A percentile compares a stretch with the other conserved stretches of the same genome.
Evolutionary conservation across 495 filamentous ascomycete genomes (phyloP).

Genomic region (Jackrogersella minutella): DNA sequence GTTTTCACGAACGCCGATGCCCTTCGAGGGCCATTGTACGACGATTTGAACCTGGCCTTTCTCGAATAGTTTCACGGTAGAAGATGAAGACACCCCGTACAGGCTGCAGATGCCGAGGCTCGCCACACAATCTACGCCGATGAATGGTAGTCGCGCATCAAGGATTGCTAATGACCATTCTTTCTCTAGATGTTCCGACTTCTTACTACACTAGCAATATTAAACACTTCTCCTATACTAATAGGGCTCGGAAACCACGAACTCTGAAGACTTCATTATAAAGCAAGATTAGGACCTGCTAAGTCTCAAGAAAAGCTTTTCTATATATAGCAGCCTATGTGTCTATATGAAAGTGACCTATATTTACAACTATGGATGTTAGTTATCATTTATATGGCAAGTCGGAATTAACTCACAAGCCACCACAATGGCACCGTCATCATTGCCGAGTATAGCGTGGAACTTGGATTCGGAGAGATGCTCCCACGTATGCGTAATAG

Average conservation of each 20-base stretch:
- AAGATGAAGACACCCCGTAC: slow-evolving; percentile 40
- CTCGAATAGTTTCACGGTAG: slow-evolving; percentile 43
- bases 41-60: slow-evolving; percentile 3
- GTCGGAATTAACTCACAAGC: slow-evolving; percentile 19
- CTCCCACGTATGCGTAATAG: slow-evolving; percentile 11
- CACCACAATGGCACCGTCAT: slow-evolving; percentile 2
- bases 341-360: not conserved
- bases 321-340: no score
- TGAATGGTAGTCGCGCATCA: slow-evolving; percentile 9
- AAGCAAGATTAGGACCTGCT: not conserved
- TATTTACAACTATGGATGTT: slow-evolving; percentile 16
- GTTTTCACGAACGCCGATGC: slow-evolving; percentile 43
- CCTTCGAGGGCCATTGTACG: slow-evolving; percentile 46
- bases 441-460: not conserved
- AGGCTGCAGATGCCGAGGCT: slow-evolving; percentile 38
- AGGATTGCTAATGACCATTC: slow-evolving; percentile 11
- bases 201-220: slow-evolving; percentile 3
- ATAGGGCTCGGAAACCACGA: not conserved
- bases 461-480: slow-evolving; percentile 16
- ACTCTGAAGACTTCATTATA: slow-evolving; percentile 18
- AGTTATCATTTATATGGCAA: not conserved
- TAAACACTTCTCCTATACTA: not conserved
- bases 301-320: not conserved
- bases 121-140: slow-evolving; percentile 55
- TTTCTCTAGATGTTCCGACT: slow-evolving; percentile 16